Base-by-base conservation (phyloP, 305 asterid species). In the Ruellia speciosa region DNA sequence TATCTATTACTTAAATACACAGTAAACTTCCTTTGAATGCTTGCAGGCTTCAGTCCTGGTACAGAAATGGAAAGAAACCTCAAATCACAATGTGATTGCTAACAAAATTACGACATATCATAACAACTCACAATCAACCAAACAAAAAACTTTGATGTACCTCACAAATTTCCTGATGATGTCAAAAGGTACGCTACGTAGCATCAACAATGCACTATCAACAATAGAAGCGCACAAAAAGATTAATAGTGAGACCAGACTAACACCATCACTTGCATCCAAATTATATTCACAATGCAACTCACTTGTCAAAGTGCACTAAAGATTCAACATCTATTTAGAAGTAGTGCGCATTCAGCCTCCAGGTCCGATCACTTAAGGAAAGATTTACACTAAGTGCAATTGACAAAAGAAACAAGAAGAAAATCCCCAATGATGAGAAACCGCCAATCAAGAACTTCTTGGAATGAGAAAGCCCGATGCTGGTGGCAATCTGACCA, bases 391-490 rank as follows among this genome's bases (percentile, higher is more conserved):
- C 77, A 82, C 90, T 88, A 88, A 60, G 99, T 88, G 79, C 89
- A 84, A 75, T 86, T 82, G 83, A 84, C 85, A 69, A 86, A 86
- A 79, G 95, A 82, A 77, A 88, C 81, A 68, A 92, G 87, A 78
- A 78, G 90, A 77, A 77, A 86, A 73, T 77, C 80, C 72, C 93
- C 87, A 75, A 70, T 68, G 75, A 70, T 68, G 79, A 87, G 76
- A 68, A 75, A 71, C 64, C 83, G 75, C 89, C 87, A 81, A 66
- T 79, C 84, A 37, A 81, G 84, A 62, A 75, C 81, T 81, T 84
- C 80, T 67, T 73, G 83, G 75, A 84, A 74, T 56, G 90, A 77
- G 55, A 77, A 74, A 66, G 59, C 78, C 61, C 69, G 76, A 64
- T 67, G 75, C 70, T 71, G 74, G 74, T 62, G 73, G 82, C 78